Evolutionary conservation across 129 eudicot genomes (phyloP).

Genomic region (Saussurea involucrata): DNA sequence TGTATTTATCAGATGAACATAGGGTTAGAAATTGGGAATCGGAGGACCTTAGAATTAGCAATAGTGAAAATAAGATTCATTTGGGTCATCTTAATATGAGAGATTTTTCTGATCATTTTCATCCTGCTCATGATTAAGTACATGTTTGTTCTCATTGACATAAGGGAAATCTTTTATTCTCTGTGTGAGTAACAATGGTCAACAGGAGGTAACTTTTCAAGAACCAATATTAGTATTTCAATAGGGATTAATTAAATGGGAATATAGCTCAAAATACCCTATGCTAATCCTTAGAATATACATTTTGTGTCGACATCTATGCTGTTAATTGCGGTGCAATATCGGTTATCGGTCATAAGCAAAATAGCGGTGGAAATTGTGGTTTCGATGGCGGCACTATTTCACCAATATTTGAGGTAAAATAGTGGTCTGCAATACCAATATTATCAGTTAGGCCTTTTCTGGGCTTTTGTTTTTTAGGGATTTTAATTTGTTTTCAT

Average conservation of each 20-base stretch:
- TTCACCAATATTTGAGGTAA: too few species aligned
- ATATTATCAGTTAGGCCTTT: too few species aligned
- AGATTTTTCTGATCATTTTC: not conserved
- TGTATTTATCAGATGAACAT: not conserved
- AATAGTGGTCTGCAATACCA: too few species aligned
- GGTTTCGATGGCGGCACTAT: too few species aligned
- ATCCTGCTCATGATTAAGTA: not conserved
- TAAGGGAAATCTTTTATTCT: not conserved
- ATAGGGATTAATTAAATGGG: not conserved
- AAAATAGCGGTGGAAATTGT: too few species aligned
- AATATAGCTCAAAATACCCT: not conserved
- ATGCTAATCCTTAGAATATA: not conserved
- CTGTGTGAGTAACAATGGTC: not conserved
- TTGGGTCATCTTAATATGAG: not conserved
- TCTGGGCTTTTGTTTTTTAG: too few species aligned
- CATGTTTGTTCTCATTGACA: not conserved
- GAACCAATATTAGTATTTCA: not conserved
- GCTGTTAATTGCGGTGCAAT: too few species aligned
- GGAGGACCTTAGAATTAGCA: not conserved
- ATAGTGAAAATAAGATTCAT: not conserved
- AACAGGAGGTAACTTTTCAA: not conserved
- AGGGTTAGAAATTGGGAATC: not conserved
- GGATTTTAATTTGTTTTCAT: too few species aligned
- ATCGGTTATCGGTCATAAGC: too few species aligned
- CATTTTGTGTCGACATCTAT: not conserved